Evolutionary conservation across 2,329 filamentous ascomycete genomes (phyloP).

Genomic region (Rhytidhysteron rufulum): DNA sequence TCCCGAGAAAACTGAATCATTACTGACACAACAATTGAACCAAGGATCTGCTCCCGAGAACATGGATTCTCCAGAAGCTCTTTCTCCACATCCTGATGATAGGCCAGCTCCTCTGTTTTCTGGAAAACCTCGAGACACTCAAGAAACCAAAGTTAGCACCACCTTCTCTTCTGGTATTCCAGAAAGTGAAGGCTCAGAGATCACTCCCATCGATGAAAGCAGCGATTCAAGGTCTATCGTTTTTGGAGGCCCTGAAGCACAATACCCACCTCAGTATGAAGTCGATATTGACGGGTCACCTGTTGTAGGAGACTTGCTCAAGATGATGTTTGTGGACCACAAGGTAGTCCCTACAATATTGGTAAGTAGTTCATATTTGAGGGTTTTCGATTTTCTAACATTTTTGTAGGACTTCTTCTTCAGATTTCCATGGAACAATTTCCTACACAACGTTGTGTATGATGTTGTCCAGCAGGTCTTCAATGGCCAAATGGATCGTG

Average conservation of each 20-base stretch:
- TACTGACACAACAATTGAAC: slow-evolving; percentile 41
- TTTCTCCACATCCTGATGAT: slow-evolving; percentile 61
- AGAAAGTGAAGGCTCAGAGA: slow-evolving; percentile 29
- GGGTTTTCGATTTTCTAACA: slow-evolving; percentile 1
- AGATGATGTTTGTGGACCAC: slow-evolving; percentile 94
- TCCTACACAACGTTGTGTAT: slow-evolving; percentile 97
- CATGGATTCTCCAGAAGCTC: slow-evolving; percentile 21
- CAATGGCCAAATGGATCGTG: slow-evolving; percentile 95
- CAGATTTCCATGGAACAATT: slow-evolving; percentile 98
- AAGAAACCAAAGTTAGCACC: slow-evolving; percentile 21
- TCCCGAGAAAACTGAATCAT: slow-evolving; percentile 32
- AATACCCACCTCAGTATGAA: slow-evolving; percentile 45
- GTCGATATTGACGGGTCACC: slow-evolving; percentile 62
- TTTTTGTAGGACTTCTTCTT: slow-evolving; percentile 86
- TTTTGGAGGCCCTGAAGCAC: slow-evolving; percentile 28
- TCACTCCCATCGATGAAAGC: slow-evolving; percentile 35
- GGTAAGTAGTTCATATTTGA: slow-evolving; percentile 52
- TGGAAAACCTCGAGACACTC: slow-evolving; percentile 31
- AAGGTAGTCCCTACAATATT: slow-evolving; percentile 92
- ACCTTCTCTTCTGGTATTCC: slow-evolving; percentile 22
- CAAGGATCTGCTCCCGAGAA: slow-evolving; percentile 23
- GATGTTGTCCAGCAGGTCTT: slow-evolving; percentile 99
- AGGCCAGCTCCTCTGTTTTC: slow-evolving; percentile 65
- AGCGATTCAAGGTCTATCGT: slow-evolving; percentile 31
- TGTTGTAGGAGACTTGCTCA: slow-evolving; percentile 90